Percentiles rank a stretch among this genome's conserved stretches.
These are phyloP conservation scores for Ophiostoma piceae DNA, from an alignment of 2,329 filamentous ascomycete species.

Conservation along the genomic window DNA sequence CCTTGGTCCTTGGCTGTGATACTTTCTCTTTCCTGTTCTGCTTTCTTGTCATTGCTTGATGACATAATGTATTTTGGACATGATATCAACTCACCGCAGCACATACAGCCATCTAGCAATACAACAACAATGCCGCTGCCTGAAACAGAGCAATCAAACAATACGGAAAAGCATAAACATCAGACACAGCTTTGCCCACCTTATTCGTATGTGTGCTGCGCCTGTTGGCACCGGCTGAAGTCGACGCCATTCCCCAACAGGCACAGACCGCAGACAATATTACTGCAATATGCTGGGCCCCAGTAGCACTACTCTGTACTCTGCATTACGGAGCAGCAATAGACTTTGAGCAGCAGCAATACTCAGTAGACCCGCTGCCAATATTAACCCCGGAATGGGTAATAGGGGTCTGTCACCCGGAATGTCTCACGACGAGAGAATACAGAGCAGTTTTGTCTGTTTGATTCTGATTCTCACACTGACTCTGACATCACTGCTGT, in stretches of 20 bases:
- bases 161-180: background rate
- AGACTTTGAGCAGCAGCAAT: background rate
- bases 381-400: background rate
- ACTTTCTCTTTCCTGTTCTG: background rate
- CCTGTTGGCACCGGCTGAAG: slow-evolving; percentile 9
- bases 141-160: background rate
- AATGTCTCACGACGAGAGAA: background rate
- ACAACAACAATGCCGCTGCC: background rate
- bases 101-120: background rate
- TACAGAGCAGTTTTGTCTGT: slow-evolving; percentile 2
- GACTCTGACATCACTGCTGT: background rate
- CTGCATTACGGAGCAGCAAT: background rate
- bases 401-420: background rate
- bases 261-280: background rate
- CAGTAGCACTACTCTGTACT: no score
- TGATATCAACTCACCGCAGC: background rate
- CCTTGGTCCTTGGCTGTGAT: background rate
- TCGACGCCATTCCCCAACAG: background rate
- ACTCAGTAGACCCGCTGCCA: background rate
- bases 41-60: background rate
- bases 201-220: slow-evolving; percentile 6
- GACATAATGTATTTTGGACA: background rate
- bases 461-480: background rate
- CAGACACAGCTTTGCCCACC: background rate
- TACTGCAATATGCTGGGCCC: background rate